Base-by-base conservation (phyloP, 805 yeast species). In the Osmozyma mogii region DNA sequence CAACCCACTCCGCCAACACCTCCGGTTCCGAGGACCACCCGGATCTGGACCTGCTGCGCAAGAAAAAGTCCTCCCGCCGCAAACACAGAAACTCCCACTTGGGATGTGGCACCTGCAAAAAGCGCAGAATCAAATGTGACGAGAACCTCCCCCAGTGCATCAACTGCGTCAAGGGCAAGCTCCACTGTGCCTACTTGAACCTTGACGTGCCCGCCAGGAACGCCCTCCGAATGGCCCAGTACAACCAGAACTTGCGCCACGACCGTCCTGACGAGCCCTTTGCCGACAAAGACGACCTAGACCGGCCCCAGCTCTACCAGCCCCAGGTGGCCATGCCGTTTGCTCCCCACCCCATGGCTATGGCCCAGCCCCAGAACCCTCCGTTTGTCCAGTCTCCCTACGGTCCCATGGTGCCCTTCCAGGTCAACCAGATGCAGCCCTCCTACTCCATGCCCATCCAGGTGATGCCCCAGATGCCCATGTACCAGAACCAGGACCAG, bases 101-200 rank as follows among this genome's bases (percentile, higher is more conserved):
- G 30, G 89, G 92, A n/a, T 81, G 92, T 54, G 75, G 72, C 3
- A 74, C 77, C 13, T 76, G 84, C 51, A 75, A 76, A 43, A 58
- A 64, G 28, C 63, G 83, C 23, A 59, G 80, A 22, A 72, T 76
- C 46, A 77, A 76, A 41, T 76, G 84, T 49, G 81, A 77, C 49
- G 84, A 77, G 49, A 55, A 58, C 17, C 56, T 72, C n/a, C 83
- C 82, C 2, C 54, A 58, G 28, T 77, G 84, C 43, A 50, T 53
- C 29, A 75, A 74, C 43, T 77, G 84, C 46, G 41, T 55, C 18
- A 60, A 70, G 38, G 68, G 70, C 7, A 63, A 65, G 31, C 50
- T 67, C 13, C 49, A 50, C 11, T 72, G 78, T 44, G 70, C 76
- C 0, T 72, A 72, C 41, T 41, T 65, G 23, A 52, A 58, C 14